A percentile compares a stretch with the other conserved stretches of the same genome.
phyloP scores from a whole-genome alignment of 352 stramenopile genomes.

The Pythium diclinum region DNA sequence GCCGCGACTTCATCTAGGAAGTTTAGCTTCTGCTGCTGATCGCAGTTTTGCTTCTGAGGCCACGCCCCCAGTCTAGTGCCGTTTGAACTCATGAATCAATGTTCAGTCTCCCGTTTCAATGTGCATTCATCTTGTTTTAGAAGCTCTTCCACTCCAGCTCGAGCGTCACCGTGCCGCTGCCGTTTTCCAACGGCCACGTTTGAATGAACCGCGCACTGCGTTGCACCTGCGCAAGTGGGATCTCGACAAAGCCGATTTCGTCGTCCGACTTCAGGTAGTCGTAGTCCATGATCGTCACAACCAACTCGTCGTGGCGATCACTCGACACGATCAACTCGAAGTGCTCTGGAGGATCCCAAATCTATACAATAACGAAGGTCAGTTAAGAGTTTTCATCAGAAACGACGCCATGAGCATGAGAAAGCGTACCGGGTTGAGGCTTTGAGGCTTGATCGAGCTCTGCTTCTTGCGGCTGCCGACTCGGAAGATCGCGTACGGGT shows the following conservation, averaged over 20 bases:
- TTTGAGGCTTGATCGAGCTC: constrained; percentile 39
- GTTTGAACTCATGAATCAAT: constrained; percentile 4
- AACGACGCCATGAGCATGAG: not conserved
- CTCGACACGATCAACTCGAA: constrained; percentile 42
- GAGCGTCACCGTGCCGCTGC: constrained; percentile 34
- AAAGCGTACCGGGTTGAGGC: constrained; percentile 37
- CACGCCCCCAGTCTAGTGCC: not conserved
- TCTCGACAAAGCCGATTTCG: constrained; percentile 38
- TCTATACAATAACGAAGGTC: constrained; percentile 18
- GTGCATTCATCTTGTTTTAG: constrained; percentile 15
- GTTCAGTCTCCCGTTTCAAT: not conserved
- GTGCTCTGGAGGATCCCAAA: constrained; percentile 46
- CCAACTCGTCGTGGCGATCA: constrained; percentile 37
- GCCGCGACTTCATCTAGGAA: constrained; percentile 9
- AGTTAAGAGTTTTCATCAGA: not conserved
- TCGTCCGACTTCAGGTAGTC: constrained; percentile 48
- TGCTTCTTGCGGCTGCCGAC: constrained; percentile 36
- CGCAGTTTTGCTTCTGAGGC: not conserved
- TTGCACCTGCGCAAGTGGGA: constrained; percentile 39
- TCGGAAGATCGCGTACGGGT: constrained; percentile 45
- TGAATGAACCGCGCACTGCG: constrained; percentile 29
- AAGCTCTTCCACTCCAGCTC: constrained; percentile 49
- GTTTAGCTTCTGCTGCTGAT: not conserved
- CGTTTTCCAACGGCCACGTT: constrained; percentile 40
- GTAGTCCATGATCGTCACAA: constrained; percentile 45